phyloP scores from a whole-genome alignment of 2,329 filamentous ascomycete species.

The Hymenoscyphus scutula region DNA sequence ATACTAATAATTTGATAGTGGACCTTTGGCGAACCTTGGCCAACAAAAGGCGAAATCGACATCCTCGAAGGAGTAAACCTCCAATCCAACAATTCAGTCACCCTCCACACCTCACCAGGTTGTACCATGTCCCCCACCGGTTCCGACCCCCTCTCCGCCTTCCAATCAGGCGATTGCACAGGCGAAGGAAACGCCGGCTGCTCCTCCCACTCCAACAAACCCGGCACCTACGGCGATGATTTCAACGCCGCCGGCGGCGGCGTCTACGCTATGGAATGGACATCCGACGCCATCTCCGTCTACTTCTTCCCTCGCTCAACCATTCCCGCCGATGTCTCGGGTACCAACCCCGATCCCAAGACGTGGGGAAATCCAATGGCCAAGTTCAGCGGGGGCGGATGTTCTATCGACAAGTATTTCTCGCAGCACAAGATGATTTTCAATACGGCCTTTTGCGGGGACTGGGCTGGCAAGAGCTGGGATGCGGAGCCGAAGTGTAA shows the following conservation, averaged over 20 bases:
- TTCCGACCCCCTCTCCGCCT: constrained; percentile 45
- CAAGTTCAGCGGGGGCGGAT: constrained; percentile 65
- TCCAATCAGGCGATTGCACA: constrained; percentile 55
- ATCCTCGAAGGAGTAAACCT: constrained; percentile 76
- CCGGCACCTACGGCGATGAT: constrained; percentile 59
- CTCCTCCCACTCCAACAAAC: constrained; percentile 49
- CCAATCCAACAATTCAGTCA: constrained; percentile 57
- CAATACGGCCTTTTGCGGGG: constrained; percentile 82
- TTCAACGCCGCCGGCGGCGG: constrained; percentile 72
- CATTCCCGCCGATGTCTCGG: constrained; percentile 61
- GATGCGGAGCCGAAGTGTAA: constrained; percentile 52
- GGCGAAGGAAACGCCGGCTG: constrained; percentile 54
- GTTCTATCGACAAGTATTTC: constrained; percentile 71
- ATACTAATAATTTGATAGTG: constrained; percentile 14
- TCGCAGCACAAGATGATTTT: constrained; percentile 72
- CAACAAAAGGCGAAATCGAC: constrained; percentile 70
- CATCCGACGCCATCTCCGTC: constrained; percentile 65
- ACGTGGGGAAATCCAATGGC: constrained; percentile 69
- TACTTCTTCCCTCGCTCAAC: constrained; percentile 74
- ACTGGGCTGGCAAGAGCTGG: constrained; percentile 77
- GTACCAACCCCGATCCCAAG: constrained; percentile 57
- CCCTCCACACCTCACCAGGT: constrained; percentile 60
- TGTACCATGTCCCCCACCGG: constrained; percentile 47
- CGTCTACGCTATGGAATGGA: constrained; percentile 77
- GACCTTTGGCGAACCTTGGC: constrained; percentile 64